A percentile compares a stretch with the other conserved stretches of the same genome.
Evolutionary conservation across 1,139 yeast genomes (phyloP).

Genomic region (Suhomyces terraborum): DNA sequence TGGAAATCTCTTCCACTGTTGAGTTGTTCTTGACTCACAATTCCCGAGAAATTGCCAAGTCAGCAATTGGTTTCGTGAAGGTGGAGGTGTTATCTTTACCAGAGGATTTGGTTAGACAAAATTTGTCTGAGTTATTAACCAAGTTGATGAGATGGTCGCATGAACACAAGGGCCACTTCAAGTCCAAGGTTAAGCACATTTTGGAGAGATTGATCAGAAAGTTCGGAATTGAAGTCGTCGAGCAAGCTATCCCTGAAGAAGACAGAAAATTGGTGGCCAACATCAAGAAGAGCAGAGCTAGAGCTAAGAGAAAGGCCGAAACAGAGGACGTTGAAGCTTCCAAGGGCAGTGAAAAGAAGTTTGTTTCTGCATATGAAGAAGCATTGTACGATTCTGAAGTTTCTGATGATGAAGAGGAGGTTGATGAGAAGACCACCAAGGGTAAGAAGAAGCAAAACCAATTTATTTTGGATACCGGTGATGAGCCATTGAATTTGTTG

Average conservation of each 20-base stretch:
- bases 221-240: slow-evolving; percentile 82
- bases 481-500: slow-evolving; percentile 84
- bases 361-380: slow-evolving; percentile 84
- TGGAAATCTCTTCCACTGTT: slow-evolving; percentile 83
- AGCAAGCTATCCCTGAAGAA: slow-evolving; percentile 80
- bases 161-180: slow-evolving; percentile 94
- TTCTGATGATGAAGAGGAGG: slow-evolving; percentile 45
- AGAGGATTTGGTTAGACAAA: slow-evolving; percentile 68
- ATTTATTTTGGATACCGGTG: slow-evolving; percentile 76
- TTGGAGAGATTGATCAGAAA: slow-evolving; percentile 88
- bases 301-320: slow-evolving; percentile 74
- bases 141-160: slow-evolving; percentile 91
- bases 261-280: slow-evolving; percentile 81
- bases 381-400: slow-evolving; percentile 66
- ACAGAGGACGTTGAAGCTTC: slow-evolving; percentile 37
- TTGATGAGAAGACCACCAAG: slow-evolving; percentile 29
- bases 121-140: slow-evolving; percentile 64
- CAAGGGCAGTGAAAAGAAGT: slow-evolving; percentile 47
- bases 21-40: slow-evolving; percentile 88
- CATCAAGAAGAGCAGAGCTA: slow-evolving; percentile 81
- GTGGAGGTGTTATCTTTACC: slow-evolving; percentile 87
- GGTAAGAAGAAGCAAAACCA: slow-evolving; percentile 47
- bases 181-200: slow-evolving; percentile 87
- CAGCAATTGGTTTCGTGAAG: slow-evolving; percentile 92
- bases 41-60: slow-evolving; percentile 89